phyloP scores from a whole-genome alignment of 1,139 yeast genomes.

The Blastobotrys buckinghamii region DNA sequence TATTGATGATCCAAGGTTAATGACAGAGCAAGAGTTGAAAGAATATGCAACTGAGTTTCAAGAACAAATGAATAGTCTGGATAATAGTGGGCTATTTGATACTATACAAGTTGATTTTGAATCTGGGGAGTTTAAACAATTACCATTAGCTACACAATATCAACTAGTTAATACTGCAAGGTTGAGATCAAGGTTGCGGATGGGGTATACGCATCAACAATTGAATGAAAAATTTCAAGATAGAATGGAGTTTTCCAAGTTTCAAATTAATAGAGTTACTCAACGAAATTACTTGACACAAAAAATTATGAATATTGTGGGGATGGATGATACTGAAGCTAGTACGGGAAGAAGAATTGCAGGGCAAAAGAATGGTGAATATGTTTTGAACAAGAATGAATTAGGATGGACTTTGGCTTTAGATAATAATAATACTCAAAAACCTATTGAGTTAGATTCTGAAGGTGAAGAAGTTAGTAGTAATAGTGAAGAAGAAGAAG shows the following conservation, averaged over 20 bases:
- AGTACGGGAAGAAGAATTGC: constrained; percentile 56
- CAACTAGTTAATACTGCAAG: constrained; percentile 80
- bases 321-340: constrained; percentile 59
- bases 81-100: constrained; percentile 27
- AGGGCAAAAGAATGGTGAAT: constrained; percentile 73
- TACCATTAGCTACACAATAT: constrained; percentile 80
- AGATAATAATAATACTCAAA: constrained; percentile 34
- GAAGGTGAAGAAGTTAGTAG: constrained; percentile 16
- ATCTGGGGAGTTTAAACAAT: constrained; percentile 33
- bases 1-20: constrained; percentile 59
- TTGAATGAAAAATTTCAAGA: constrained; percentile 74
- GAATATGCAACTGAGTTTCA: constrained; percentile 55
- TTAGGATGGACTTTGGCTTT: constrained; percentile 86
- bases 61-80: constrained; percentile 46
- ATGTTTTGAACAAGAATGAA: constrained; percentile 67
- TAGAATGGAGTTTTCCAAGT: constrained; percentile 83
- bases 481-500: constrained; percentile 42
- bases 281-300: constrained; percentile 89
- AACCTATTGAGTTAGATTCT: constrained; percentile 19
- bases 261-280: constrained; percentile 89
- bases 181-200: constrained; percentile 77
- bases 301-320: constrained; percentile 74
- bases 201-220: constrained; percentile 91
- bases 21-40: constrained; percentile 66
- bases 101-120: constrained; percentile 34